These are phyloP conservation scores for Cercospora brassicicola DNA, from an alignment of 2,329 filamentous ascomycete genomes.

Conservation along the genomic window DNA sequence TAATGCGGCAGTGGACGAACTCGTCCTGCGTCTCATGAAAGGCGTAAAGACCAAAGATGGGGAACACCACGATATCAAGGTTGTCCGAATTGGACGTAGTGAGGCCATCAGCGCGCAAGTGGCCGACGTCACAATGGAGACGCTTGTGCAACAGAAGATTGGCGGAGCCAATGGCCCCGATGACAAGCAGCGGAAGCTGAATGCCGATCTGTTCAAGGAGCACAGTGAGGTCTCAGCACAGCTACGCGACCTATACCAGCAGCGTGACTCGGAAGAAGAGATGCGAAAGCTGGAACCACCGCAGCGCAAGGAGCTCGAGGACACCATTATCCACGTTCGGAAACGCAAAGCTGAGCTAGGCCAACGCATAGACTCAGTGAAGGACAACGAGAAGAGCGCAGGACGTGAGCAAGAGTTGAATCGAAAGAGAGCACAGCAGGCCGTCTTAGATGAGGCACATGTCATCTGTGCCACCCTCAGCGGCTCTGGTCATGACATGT, in stretches of 20 bases:
- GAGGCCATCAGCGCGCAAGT: slow-evolving; percentile 91
- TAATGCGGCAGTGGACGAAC: slow-evolving; percentile 94
- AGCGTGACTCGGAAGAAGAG: slow-evolving; percentile 58
- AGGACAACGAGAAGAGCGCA: slow-evolving; percentile 79
- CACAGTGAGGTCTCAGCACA: slow-evolving; percentile 63
- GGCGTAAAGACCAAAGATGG: slow-evolving; percentile 79
- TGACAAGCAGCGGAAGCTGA: slow-evolving; percentile 51
- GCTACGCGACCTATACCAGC: slow-evolving; percentile 68
- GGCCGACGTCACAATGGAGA: slow-evolving; percentile 87
- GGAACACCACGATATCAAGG: slow-evolving; percentile 71
- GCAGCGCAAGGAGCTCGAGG: slow-evolving; percentile 66
- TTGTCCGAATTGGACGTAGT: slow-evolving; percentile 83
- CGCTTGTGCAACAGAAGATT: slow-evolving; percentile 76
- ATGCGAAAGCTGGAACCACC: slow-evolving; percentile 31
- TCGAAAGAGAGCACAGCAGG: slow-evolving; percentile 80
- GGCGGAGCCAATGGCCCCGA: slow-evolving; percentile 42
- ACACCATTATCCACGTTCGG: slow-evolving; percentile 76
- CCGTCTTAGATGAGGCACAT: slow-evolving; percentile 85
- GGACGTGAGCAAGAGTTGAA: slow-evolving; percentile 84
- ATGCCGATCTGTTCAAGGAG: slow-evolving; percentile 68
- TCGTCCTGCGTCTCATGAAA: slow-evolving; percentile 87
- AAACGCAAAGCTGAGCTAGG: slow-evolving; percentile 74
- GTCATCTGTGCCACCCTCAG: slow-evolving; percentile 94
- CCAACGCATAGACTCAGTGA: slow-evolving; percentile 79
- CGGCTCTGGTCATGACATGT: slow-evolving; percentile 95